A percentile compares a stretch with the other conserved stretches of the same genome.
These are phyloP conservation scores for Papilionanthe hybrid DNA, from an alignment of 116 monocot genomes.

Conservation along the genomic window DNA sequence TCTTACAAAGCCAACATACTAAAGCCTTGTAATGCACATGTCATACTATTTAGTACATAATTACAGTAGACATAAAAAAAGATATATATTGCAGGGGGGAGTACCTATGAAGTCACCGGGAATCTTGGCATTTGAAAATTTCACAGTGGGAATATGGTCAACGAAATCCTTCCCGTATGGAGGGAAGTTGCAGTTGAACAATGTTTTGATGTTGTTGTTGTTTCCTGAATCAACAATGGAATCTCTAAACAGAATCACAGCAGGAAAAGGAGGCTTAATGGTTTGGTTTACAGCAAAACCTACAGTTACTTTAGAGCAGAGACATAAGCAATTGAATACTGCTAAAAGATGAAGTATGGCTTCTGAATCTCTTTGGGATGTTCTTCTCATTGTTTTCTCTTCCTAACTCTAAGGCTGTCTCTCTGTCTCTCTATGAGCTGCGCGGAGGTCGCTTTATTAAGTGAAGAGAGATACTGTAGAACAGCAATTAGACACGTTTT, in stretches of 20 bases:
- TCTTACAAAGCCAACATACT: too few species aligned
- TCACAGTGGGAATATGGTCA: constrained; percentile 43
- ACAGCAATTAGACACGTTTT: too few species aligned
- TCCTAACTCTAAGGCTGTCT: neutral
- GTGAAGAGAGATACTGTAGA: neutral
- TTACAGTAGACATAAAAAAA: too few species aligned
- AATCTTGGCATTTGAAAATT: constrained; percentile 62
- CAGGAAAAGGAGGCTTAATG: constrained; percentile 22
- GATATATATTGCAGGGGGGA: neutral
- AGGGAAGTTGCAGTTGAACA: constrained; percentile 48
- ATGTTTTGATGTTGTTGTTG: constrained; percentile 45
- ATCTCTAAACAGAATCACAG: constrained; percentile 66
- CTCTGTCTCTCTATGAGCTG: neutral
- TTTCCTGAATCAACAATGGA: constrained; percentile 78
- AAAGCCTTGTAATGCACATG: too few species aligned
- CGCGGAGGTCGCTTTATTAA: neutral
- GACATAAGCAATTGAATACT: neutral
- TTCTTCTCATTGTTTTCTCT: neutral
- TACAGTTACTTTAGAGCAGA: neutral
- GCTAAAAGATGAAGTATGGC: neutral
- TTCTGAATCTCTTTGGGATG: neutral
- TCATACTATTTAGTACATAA: too few species aligned
- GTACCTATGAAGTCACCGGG: constrained; percentile 63
- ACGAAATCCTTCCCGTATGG: constrained; percentile 67
- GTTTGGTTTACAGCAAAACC: neutral